Evolutionary conservation across 352 stramenopile genomes (phyloP), one percentile per base, ranked within the genome.

Genomic region (Globisporangium cylindrosporum): DNA sequence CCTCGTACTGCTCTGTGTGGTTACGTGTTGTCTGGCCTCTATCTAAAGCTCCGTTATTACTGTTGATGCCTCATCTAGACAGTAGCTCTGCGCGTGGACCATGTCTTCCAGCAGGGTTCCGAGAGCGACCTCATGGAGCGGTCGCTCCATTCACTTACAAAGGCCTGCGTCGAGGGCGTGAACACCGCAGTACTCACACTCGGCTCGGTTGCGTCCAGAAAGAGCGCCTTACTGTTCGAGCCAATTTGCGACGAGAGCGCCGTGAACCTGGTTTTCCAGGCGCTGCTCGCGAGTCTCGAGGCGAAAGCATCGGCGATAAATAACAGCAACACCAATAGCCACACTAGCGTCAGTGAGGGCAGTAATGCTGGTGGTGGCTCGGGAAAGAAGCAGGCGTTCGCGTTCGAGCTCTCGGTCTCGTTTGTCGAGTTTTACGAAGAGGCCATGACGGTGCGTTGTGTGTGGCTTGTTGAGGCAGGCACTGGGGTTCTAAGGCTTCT

Each of bases 351-450:
- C 15, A 20, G 32, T 14, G 18, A 38, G 18, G 10, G 8, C 8
- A 20, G 15, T 34, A 20, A 32, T 32, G 3, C 27, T 32, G 27
- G 2, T 32, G 27, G 27, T 41, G 15, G 36, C 10, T 12, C 32
- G 48, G 36, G 10, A n/a, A 69, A 29, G 54, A 72, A 62, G 54
- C 67, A 36, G 32, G 41, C 53, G n/a, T 76, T 73, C 62, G 51
- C 32, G 2, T 87, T 79, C 62, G 76, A 71, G 14, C 36, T 91
- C 3, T 69, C 67, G 1, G 24, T 84, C 20, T 84, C 80, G 12
- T 82, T 89, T 57, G 74, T 74, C 29, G 83, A 91, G 62, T 62
- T 89, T 1, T 84, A 80, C 29, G 79, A 89, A 68, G 83, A 90
- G 56, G 76, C 70, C 1, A 86, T 89, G 68, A 74, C 62, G 24